These are phyloP conservation scores for Talaromyces verruculosus DNA, from an alignment of 2,329 filamentous ascomycete species.

Conservation along the genomic window DNA sequence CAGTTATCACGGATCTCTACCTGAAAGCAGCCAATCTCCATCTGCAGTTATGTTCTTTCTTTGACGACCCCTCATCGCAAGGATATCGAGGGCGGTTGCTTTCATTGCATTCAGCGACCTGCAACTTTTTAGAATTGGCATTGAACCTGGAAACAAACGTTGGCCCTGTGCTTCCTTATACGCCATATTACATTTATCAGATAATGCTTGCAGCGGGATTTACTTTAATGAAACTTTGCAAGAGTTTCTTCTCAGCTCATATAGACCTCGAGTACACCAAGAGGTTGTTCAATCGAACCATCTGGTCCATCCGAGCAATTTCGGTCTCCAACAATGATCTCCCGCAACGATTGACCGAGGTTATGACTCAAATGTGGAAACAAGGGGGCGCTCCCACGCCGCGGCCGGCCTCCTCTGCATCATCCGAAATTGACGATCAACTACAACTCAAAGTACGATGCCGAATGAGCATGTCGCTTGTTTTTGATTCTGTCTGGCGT, in stretches of 20 bases:
- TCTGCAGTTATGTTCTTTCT: conserved; percentile 51
- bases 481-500: conserved; percentile 67
- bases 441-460: conserved; percentile 65
- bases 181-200: conserved; percentile 64
- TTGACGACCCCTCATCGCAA: conserved; percentile 48
- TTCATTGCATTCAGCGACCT: conserved; percentile 48
- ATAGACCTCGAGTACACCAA: conserved; percentile 58
- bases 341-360: conserved; percentile 63
- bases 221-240: conserved; percentile 64
- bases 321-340: conserved; percentile 64
- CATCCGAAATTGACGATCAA: conserved; percentile 42
- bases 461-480: conserved; percentile 66
- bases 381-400: conserved; percentile 41
- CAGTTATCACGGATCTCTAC: conserved; percentile 50
- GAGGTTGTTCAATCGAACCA: conserved; percentile 58
- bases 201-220: conserved; percentile 66
- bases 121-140: conserved; percentile 48
- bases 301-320: conserved; percentile 59
- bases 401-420: conserved; percentile 29
- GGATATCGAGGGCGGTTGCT: conserved; percentile 49
- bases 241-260: conserved; percentile 62
- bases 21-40: conserved; percentile 50
- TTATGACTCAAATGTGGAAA: conserved; percentile 66
- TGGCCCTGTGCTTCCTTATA: conserved; percentile 53
- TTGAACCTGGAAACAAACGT: conserved; percentile 46